These are phyloP conservation scores for Trifolium fragiferum DNA, from an alignment of 306 rosid species.

Conservation along the genomic window DNA sequence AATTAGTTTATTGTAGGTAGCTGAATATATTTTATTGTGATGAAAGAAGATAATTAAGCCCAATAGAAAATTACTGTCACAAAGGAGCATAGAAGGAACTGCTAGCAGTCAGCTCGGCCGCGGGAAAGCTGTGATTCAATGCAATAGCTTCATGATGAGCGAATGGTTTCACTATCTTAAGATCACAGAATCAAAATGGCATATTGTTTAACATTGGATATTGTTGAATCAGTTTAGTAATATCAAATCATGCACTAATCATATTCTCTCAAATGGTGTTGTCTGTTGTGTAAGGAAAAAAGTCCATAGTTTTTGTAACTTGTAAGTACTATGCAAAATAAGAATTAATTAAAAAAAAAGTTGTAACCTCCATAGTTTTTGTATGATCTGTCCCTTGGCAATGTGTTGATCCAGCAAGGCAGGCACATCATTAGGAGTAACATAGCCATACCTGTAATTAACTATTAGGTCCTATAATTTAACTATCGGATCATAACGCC, in stretches of 20 bases:
- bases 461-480: slow-evolving; percentile 19
- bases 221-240: too few species aligned
- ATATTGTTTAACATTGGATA: background rate
- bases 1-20: background rate
- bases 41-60: background rate
- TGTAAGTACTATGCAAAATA: too few species aligned
- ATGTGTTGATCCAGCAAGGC: slow-evolving; percentile 82
- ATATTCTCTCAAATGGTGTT: too few species aligned
- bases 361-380: slow-evolving; percentile 83
- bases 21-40: background rate
- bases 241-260: too few species aligned
- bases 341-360: background rate
- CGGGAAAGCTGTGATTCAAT: background rate
- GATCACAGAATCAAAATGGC: background rate
- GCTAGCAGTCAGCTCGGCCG: background rate
- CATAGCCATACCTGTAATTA: slow-evolving; percentile 83
- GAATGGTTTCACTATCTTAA: background rate
- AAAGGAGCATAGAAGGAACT: background rate
- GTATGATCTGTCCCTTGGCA: slow-evolving; percentile 78
- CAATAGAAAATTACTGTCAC: background rate
- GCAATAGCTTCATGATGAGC: background rate
- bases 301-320: too few species aligned
- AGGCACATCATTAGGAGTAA: slow-evolving; percentile 84
- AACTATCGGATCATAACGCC: background rate
- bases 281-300: too few species aligned